Conservation (phyloP, 352 stramenopile species). For the Pythium phragmitis region DNA sequence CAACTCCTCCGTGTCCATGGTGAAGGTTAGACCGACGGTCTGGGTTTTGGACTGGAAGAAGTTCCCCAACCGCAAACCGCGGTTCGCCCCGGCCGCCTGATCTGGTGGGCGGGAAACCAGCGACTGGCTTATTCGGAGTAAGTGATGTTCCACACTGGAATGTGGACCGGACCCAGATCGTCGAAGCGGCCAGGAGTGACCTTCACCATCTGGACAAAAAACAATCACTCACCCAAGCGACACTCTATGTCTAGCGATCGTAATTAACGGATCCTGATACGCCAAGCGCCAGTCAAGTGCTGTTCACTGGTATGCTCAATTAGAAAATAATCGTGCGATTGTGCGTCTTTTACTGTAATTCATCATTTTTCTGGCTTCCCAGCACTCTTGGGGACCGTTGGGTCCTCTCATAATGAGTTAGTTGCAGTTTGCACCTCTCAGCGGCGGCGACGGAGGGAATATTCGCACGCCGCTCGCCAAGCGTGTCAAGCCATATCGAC, state of each 20-base stretch:
- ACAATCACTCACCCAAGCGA: slow-evolving; percentile 25
- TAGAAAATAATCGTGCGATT: background rate
- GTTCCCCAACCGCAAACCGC: slow-evolving; percentile 7
- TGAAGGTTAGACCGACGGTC: slow-evolving; percentile 16
- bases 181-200: slow-evolving; percentile 4
- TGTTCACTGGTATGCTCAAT: background rate
- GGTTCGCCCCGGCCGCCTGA: slow-evolving; percentile 10
- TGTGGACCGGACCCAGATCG: slow-evolving; percentile 11
- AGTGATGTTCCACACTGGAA: slow-evolving; percentile 1
- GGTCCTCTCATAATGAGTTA: slow-evolving; percentile 32
- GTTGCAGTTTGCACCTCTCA: slow-evolving; percentile 25
- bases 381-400: background rate
- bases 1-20: slow-evolving; percentile 26
- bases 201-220: slow-evolving; percentile 26
- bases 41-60: slow-evolving; percentile 1
- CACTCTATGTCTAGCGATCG: slow-evolving; percentile 1
- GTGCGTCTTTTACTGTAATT: slow-evolving; percentile 4
- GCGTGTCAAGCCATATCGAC: background rate
- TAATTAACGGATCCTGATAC: background rate
- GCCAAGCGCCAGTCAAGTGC: background rate
- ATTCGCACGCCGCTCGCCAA: slow-evolving; percentile 19
- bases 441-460: slow-evolving; percentile 11
- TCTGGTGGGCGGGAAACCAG: background rate
- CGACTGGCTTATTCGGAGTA: slow-evolving; percentile 5
- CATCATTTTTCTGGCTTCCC: background rate